Base-by-base conservation (phyloP, 495 filamentous ascomycete genomes). In the Aspergillus conjunctus region DNA sequence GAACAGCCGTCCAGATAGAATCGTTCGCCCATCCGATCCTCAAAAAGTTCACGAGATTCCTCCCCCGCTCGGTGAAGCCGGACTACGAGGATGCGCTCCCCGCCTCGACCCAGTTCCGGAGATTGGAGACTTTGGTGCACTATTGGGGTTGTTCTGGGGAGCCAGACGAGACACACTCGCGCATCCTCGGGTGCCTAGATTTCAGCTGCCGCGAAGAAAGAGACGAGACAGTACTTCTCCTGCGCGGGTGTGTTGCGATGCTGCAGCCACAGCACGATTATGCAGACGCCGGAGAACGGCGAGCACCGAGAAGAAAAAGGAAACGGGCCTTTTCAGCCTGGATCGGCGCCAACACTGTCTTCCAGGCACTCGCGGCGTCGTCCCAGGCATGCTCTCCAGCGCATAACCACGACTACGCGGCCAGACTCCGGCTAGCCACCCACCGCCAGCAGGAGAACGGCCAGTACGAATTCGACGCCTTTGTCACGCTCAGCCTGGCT, bases 361-460 rank as follows among this genome's bases (percentile, higher is more conserved):
- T 7, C 26, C 1, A 60, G 39, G 58, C 58, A 21, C 58, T 60
- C 21, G 2, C 18, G 20, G 50, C 50, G 12, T 54, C 20, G 7
- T 48, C 58, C 1, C 54, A 22, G 26, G 14, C 22, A 9, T 60
- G 58, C 39, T 45, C 58, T 12, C 14, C 43, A 7, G 32, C 21
- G 14, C 58, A 60, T 54, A 45, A 37, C 22, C 58, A 60, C 17
- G 30, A 60, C n/a, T 60, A 44, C 39, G 58, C 26, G 10, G 50
- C 58, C n/a, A 31, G 58, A 17, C 58, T 60, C 10, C 50, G 58
- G 5, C 22, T 60, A 31, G 43, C 58, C 20, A 60, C 58, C 14
- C 58, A 60, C 41, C 22, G 45, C 11, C 31, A 54, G n/a, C 58
- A 26, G 10, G 17, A 3, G 0, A 32, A 54, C 1, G 58, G 54